A percentile compares a stretch with the other conserved stretches of the same genome.
These are phyloP conservation scores for Nannochloropsis oceanica DNA, from an alignment of 108 stramenopile genomes.

Conservation along the genomic window DNA sequence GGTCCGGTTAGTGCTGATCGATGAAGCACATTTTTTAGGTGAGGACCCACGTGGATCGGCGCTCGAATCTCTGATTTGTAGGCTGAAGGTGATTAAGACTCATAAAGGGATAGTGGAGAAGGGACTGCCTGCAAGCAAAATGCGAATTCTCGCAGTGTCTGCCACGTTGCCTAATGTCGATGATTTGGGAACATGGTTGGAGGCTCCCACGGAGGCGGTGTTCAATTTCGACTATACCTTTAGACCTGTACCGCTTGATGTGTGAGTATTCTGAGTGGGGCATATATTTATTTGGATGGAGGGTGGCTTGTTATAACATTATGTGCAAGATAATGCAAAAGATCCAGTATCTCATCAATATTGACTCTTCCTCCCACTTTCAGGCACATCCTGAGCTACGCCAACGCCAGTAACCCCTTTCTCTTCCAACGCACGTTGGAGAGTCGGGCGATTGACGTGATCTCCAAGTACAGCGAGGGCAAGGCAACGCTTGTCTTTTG, in stretches of 20 bases:
- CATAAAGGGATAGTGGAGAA: conserved; percentile 24
- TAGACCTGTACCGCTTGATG: conserved; percentile 69
- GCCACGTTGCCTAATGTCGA: conserved; percentile 84
- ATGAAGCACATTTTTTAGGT: conserved; percentile 85
- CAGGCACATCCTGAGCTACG: conserved; percentile 52
- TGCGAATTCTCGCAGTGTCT: conserved; percentile 74
- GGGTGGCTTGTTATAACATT: not conserved
- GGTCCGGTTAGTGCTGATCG: conserved; percentile 72
- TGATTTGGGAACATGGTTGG: conserved; percentile 69
- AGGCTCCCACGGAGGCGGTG: conserved; percentile 49
- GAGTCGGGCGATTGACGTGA: not conserved
- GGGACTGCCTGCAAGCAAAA: conserved; percentile 41
- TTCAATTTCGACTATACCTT: conserved; percentile 66
- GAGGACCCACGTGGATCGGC: conserved; percentile 65
- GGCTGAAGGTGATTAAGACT: conserved; percentile 68
- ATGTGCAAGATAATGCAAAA: too few relatives aligned
- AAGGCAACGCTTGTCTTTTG: conserved; percentile 83
- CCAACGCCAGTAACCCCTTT: conserved; percentile 56
- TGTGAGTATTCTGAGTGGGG: not conserved
- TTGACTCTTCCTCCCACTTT: not conserved
- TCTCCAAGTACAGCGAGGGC: conserved; percentile 41
- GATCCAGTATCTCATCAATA: not conserved
- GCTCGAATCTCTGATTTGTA: conserved; percentile 64
- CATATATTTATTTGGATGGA: not conserved
- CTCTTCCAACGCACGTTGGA: conserved; percentile 63